Base-by-base conservation (phyloP, 2,329 filamentous ascomycete genomes). In the Fusarium abutilonis region DNA sequence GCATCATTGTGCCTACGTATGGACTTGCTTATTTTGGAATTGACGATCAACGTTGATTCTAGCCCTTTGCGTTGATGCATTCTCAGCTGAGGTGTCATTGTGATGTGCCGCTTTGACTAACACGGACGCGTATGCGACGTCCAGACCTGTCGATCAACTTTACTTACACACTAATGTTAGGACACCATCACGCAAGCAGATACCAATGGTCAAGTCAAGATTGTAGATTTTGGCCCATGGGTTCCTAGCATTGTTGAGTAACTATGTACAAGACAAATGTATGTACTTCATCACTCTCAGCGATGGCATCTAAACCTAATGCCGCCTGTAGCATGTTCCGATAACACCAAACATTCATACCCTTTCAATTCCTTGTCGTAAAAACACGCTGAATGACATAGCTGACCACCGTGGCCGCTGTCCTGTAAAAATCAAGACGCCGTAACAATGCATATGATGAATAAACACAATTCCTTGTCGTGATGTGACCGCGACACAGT, bases 381-480 rank as follows among this genome's bases (percentile, higher is more conserved):
- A 69, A 53, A 42, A 56, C 58, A 59, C 66, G 67, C 64, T 67
- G 46, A 60, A 68, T 68, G 65, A 61, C 55, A 38, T 55, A 65
- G 66, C 62, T 52, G 52, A 46, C 48, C 48, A 7, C 50, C 47
- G 43, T 66, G 61, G 64, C 50, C 58, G 68, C 58, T 63, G 50
- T 45, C 42, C 63, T 46, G 38, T 66, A 56, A 58, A 68, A 58
- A 51, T 48, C 45, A 60, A 66, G 56, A 71, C 69, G 65, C 69
- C 69, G 50, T 67, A 40, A 66, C 53, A 45, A 71, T 71, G 69
- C 69, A 71, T 61, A 50, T 56, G 23, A 6, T 8, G 49, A 58
- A 51, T 46, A 44, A 63, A 56, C 52, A 45, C 50, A 43, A 60
- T 56, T 49, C 60, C 43, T 47, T 44, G 36, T 49, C 42, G 46